A percentile compares a stretch with the other conserved stretches of the same genome.
These are phyloP conservation scores for Ophiosphaerella herpotricha DNA, from an alignment of 2,329 filamentous ascomycete genomes.

Conservation along the genomic window DNA sequence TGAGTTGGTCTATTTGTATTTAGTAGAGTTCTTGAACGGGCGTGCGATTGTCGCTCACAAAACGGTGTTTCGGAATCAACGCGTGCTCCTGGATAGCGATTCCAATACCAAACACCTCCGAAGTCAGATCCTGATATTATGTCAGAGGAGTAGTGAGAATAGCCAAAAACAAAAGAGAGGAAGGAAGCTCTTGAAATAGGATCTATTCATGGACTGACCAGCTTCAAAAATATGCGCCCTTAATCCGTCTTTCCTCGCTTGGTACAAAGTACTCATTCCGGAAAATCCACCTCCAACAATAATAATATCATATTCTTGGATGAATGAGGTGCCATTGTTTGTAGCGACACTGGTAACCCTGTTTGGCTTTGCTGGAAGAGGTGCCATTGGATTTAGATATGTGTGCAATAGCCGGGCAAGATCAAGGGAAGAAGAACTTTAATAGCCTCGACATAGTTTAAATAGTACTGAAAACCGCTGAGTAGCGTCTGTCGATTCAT, in stretches of 20 bases:
- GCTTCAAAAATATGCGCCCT: slow-evolving; percentile 28
- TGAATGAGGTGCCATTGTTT: too few relatives aligned
- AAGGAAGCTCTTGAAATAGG: neutral
- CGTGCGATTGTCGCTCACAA: slow-evolving; percentile 2
- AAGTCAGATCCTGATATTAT: slow-evolving; percentile 11
- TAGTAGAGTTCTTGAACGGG: too few relatives aligned
- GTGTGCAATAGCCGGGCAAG: too few relatives aligned
- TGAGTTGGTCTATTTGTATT: slow-evolving; percentile 23
- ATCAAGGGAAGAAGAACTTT: too few relatives aligned
- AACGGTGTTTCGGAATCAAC: slow-evolving; percentile 37
- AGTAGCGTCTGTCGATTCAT: too few relatives aligned
- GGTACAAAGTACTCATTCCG: slow-evolving; percentile 23
- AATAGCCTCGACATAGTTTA: too few relatives aligned
- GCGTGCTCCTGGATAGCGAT: slow-evolving; percentile 36
- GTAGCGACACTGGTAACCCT: too few relatives aligned
- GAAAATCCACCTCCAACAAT: slow-evolving; percentile 11
- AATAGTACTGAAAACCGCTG: too few relatives aligned
- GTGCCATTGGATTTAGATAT: too few relatives aligned
- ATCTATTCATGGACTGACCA: slow-evolving; percentile 5
- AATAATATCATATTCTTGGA: slow-evolving; percentile 6
- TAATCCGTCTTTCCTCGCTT: slow-evolving; percentile 22
- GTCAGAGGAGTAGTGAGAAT: neutral
- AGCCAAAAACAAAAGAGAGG: neutral
- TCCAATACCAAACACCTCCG: slow-evolving; percentile 33
- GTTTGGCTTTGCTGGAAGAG: too few relatives aligned